Percentiles rank a stretch among this genome's conserved stretches.
These are phyloP conservation scores for Diaporthe citriasiana DNA, from an alignment of 2,329 filamentous ascomycete species.

Conservation along the genomic window DNA sequence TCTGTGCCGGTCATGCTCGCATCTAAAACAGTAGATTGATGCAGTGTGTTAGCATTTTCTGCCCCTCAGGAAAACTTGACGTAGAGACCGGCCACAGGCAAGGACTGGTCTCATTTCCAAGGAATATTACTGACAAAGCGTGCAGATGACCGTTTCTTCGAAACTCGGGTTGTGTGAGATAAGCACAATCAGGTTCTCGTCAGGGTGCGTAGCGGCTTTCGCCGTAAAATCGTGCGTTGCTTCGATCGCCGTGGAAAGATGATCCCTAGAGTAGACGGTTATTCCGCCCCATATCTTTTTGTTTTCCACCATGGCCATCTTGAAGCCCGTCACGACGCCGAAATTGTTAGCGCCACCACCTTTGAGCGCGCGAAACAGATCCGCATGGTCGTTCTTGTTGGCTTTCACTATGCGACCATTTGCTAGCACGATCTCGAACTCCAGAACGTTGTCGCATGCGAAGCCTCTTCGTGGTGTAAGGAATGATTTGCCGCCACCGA, in stretches of 20 bases:
- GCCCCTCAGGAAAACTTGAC: background rate
- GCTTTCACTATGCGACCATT: slow-evolving; percentile 7
- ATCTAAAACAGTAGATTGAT: background rate
- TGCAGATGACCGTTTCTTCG: slow-evolving; percentile 11
- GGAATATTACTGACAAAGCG: background rate
- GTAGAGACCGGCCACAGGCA: background rate
- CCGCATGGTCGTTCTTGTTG: background rate
- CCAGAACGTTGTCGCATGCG: slow-evolving; percentile 26
- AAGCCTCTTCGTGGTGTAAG: slow-evolving; percentile 5
- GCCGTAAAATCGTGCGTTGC: slow-evolving; percentile 26
- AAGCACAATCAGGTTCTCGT: slow-evolving; percentile 1
- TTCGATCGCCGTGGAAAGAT: slow-evolving; percentile 39
- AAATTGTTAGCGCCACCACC: slow-evolving; percentile 63
- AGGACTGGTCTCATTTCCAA: background rate
- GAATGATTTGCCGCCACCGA: background rate
- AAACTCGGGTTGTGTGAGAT: background rate
- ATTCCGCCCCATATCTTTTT: slow-evolving; percentile 46
- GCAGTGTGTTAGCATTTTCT: background rate
- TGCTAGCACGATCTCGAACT: slow-evolving; percentile 26
- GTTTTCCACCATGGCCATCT: slow-evolving; percentile 41
- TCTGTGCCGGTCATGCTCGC: background rate
- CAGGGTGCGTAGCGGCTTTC: slow-evolving; percentile 1
- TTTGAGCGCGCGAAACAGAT: slow-evolving; percentile 52
- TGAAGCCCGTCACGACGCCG: slow-evolving; percentile 51
- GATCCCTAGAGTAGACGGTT: slow-evolving; percentile 41